Evolutionary conservation across 495 filamentous ascomycete species (phyloP).

Genomic region (Geopyxis carbonaria): DNA sequence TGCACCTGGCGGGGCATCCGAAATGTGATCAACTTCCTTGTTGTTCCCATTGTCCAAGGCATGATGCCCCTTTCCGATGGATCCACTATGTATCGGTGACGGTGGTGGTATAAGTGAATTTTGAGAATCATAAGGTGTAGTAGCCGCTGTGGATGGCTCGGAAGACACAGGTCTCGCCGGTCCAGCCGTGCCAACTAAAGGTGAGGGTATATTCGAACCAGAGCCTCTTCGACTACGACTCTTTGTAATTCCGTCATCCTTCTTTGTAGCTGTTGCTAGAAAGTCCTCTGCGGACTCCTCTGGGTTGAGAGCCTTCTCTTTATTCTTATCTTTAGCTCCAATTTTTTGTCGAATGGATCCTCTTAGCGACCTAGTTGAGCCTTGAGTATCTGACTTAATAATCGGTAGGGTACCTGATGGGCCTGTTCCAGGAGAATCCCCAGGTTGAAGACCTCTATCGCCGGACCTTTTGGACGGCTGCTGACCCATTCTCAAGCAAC

Average conservation of each 20-base stretch:
- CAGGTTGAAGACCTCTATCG: constrained; percentile 26
- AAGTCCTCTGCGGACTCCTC: background rate
- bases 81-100: constrained; percentile 68
- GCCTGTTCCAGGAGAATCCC: constrained; percentile 17
- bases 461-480: constrained; percentile 56
- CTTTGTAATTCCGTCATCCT: constrained; percentile 11
- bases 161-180: constrained; percentile 16
- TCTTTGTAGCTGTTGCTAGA: constrained; percentile 1
- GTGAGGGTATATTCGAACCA: constrained; percentile 12
- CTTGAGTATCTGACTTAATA: constrained; percentile 84
- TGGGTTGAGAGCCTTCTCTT: constrained; percentile 53
- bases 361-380: constrained; percentile 73
- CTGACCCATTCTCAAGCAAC: constrained; percentile 70
- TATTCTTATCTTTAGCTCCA: constrained; percentile 39
- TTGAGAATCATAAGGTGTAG: constrained; percentile 27
- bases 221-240: constrained; percentile 26
- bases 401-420: constrained; percentile 49
- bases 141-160: constrained; percentile 29
- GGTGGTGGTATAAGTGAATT: constrained; percentile 62
- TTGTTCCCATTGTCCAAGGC: constrained; percentile 63
- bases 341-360: constrained; percentile 62
- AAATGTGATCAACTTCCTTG: constrained; percentile 88
- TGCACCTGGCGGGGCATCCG: constrained; percentile 73
- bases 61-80: constrained; percentile 56
- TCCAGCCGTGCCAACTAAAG: constrained; percentile 19